These are phyloP conservation scores for Oemleria cerasiformis DNA, from an alignment of 306 rosid genomes.

Conservation along the genomic window DNA sequence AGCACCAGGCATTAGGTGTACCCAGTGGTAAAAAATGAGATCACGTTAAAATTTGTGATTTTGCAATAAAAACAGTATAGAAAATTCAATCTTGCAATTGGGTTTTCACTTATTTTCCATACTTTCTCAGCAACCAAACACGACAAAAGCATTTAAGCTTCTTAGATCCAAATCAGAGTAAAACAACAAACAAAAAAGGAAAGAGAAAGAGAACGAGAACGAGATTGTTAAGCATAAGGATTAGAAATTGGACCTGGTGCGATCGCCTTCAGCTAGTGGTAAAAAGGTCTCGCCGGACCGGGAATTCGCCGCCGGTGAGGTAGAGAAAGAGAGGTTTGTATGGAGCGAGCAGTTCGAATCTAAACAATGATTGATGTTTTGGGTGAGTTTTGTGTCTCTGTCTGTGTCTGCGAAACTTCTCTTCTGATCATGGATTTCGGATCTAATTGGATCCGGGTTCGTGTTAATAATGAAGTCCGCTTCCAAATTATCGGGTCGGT, in stretches of 20 bases:
- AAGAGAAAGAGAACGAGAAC: not conserved
- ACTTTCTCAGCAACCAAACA: not conserved
- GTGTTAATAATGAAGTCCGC: not conserved
- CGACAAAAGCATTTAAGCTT: not conserved
- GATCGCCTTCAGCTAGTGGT: not conserved
- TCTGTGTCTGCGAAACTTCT: not conserved
- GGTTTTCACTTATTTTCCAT: not conserved
- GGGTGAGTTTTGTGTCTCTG: not conserved
- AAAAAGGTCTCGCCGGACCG: conserved; percentile 10
- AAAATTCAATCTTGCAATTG: not conserved
- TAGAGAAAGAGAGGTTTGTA: not conserved
- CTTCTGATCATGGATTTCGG: not conserved
- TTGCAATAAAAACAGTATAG: not conserved
- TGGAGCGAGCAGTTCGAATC: not conserved
- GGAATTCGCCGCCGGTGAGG: conserved; percentile 16
- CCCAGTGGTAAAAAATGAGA: conserved; percentile 9
- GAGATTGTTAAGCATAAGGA: not conserved
- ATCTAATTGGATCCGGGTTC: not conserved
- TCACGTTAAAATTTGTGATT: not conserved
- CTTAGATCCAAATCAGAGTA: conserved; percentile 10
- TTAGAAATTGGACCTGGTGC: conserved; percentile 10
- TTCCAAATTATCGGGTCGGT: not conserved
- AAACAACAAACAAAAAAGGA: not conserved
- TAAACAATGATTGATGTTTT: not conserved
- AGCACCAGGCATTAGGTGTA: not conserved